These are phyloP conservation scores for Chrysoporthe puriensis DNA, from an alignment of 2,329 filamentous ascomycete genomes.

Conservation along the genomic window DNA sequence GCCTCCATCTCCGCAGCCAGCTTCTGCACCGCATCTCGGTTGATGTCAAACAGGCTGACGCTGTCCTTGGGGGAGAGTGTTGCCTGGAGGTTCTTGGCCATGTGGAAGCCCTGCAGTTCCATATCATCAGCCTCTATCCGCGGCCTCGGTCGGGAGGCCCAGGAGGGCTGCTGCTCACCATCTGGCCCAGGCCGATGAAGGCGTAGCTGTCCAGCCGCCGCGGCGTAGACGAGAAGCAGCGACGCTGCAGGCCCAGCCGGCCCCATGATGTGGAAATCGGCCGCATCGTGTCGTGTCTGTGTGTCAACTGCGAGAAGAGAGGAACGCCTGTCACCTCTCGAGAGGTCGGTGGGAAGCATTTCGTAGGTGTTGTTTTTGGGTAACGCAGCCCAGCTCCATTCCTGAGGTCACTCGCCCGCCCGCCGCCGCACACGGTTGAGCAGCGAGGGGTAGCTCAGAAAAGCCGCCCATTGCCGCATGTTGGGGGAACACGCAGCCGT, in stretches of 20 bases:
- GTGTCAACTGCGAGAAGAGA: slow-evolving; percentile 1
- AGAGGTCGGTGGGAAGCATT: background rate
- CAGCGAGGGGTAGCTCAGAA: slow-evolving; percentile 28
- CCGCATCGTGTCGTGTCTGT: slow-evolving; percentile 34
- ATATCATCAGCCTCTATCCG: background rate
- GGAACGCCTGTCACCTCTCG: background rate
- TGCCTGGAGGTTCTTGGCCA: slow-evolving; percentile 64
- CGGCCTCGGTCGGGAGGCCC: background rate
- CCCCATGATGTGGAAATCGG: slow-evolving; percentile 32
- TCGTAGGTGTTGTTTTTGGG: background rate
- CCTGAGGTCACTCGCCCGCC: background rate
- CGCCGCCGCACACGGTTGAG: background rate
- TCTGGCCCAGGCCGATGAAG: slow-evolving; percentile 64
- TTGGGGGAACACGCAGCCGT: slow-evolving; percentile 3
- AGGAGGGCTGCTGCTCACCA: slow-evolving; percentile 47
- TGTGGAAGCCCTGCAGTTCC: slow-evolving; percentile 57
- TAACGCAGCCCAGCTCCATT: background rate
- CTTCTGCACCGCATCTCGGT: slow-evolving; percentile 50
- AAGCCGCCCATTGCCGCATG: slow-evolving; percentile 43
- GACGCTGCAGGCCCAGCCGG: slow-evolving; percentile 42
- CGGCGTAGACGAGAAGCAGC: slow-evolving; percentile 55
- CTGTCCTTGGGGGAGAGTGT: slow-evolving; percentile 57
- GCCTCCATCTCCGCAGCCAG: slow-evolving; percentile 52
- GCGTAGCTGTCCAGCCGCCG: slow-evolving; percentile 56
- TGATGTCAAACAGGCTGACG: slow-evolving; percentile 61